Evolutionary conservation across 495 filamentous ascomycete species (phyloP), one percentile per base, ranked within the genome.

Genomic region (Hypoxylon lienhwacheense): DNA sequence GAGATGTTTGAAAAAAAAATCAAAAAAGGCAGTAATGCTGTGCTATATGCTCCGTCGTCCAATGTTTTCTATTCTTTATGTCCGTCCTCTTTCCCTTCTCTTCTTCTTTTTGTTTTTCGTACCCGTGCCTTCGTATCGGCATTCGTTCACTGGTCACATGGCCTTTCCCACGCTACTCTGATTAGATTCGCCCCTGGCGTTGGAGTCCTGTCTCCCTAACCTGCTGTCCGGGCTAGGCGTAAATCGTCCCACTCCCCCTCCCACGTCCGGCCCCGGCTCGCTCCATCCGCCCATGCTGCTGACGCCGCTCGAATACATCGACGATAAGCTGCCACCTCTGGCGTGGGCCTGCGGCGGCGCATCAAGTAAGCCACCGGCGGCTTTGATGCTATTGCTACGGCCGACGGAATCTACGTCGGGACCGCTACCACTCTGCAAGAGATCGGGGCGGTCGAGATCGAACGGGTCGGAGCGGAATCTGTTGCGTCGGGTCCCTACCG

Each of bases 391-490:
- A 16, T 42, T 52, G 31, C 63, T 55, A 22, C 25, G 31, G 35
- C 58, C 29, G 4, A 17, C 6, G 1, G 34, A 39, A 6, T 44
- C 54, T 11, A 45, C 56, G 37, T 63, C 56, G 43, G 41, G 60
- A 19, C 57, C n/a, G n/a, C n/a, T 60, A 8, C 50, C 63, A 34
- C 61, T 59, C 0, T 53, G 65, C 25, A 76, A 60, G 3, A 79
- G 66, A 47, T 78, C 76, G 10, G 81, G 79, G 19, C 74, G 68
- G 41, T 86, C 82, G 1, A 86, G 68, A 56, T 87, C 85, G 54
- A 86, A 87, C 0, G 84, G 83, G 43, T 87, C 80, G 11, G 83
- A 86, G 47, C 83, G 82, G 61, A 77, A 78, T 47, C 78, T 81
- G 42, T 73, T 74, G 50, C 73, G 66, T 7, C 67, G 61, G 5